Conservation (phyloP, 2,329 filamentous ascomycete species). For the Hysterium pulicare region DNA sequence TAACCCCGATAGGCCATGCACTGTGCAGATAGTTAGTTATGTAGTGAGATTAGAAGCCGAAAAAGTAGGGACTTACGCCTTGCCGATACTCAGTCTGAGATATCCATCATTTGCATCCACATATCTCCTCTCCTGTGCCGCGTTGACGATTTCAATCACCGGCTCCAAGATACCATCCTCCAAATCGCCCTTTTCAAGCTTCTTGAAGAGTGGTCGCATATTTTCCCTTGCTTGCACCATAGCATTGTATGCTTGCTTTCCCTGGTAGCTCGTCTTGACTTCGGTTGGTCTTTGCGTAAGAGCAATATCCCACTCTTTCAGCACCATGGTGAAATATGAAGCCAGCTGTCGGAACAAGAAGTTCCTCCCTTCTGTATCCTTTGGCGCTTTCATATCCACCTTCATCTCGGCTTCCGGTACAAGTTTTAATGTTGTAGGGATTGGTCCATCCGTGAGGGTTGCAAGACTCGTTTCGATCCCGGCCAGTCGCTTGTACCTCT, state of each 20-base stretch:
- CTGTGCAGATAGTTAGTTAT: constrained; percentile 25
- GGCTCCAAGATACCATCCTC: constrained; percentile 76
- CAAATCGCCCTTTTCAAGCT: constrained; percentile 77
- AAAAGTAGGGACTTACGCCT: constrained; percentile 54
- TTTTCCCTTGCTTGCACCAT: constrained; percentile 87
- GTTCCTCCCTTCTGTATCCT: constrained; percentile 61
- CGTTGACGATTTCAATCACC: constrained; percentile 85
- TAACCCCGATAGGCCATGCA: constrained; percentile 98
- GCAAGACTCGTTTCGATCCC: constrained; percentile 40
- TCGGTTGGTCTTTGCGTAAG: constrained; percentile 58
- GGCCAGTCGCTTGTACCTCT: constrained; percentile 65
- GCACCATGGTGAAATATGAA: constrained; percentile 95
- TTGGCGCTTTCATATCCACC: constrained; percentile 58
- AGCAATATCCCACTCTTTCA: constrained; percentile 80
- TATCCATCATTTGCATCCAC: constrained; percentile 97
- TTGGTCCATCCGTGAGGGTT: constrained; percentile 68
- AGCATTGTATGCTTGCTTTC: constrained; percentile 75
- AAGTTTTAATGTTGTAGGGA: constrained; percentile 77
- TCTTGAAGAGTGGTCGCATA: constrained; percentile 84
- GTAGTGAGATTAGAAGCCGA: background rate
- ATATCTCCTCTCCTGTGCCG: constrained; percentile 85
- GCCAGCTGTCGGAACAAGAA: constrained; percentile 85
- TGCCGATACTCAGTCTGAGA: constrained; percentile 86
- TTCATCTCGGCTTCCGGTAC: constrained; percentile 89
- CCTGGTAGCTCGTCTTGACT: constrained; percentile 69